Evolutionary conservation across 176 grass and related monocot genomes (phyloP), one percentile per base, ranked within the genome.

Genomic region (Canna indica): DNA sequence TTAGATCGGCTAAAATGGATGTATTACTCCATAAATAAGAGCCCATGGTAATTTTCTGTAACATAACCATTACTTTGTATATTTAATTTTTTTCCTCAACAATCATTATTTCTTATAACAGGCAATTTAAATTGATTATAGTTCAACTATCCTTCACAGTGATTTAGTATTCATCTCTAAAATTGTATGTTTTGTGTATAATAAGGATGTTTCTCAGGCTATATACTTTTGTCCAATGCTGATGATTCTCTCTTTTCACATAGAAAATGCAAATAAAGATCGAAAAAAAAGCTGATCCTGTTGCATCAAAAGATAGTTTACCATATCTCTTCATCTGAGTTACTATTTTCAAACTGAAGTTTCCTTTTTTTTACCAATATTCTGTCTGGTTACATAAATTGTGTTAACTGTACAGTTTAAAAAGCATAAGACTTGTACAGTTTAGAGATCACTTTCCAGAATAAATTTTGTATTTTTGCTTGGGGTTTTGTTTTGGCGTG

Each of bases 11-110:
- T 96, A 77, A 96, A 96, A 78, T 96, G 88, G 88, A 34, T 73
- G 17, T 96, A 96, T 80, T 91, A 85, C 85, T 84, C 85, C 47
- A 96, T 96, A 79, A 96, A 96, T 71, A 96, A 91, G 74, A 87
- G 88, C 72, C 88, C 92, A 74, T 96, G 92, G 92, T 96, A 89
- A 91, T 73, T 68, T 69, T 32, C 60, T 82, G 29, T 78, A 50
- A 15, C 3, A 50, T 48, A 15, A 33, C 50, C 18, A 54, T 20
- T 54, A n/a, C 50, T 18, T 54, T 53, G 3, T 53, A 6, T 53
- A 22, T n/a, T 53, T 20, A 20, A 20, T 52, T 16, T 5, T 52
- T 20, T 16, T 52, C 16, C 18, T 20, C 18, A 52, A 20, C 47
- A 50, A 50, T 18, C 36, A 15, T 50, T 50, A 17, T 50, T 20